Evolutionary conservation across 108 stramenopile species (phyloP).

Genomic region (Bacterosira constricta): DNA sequence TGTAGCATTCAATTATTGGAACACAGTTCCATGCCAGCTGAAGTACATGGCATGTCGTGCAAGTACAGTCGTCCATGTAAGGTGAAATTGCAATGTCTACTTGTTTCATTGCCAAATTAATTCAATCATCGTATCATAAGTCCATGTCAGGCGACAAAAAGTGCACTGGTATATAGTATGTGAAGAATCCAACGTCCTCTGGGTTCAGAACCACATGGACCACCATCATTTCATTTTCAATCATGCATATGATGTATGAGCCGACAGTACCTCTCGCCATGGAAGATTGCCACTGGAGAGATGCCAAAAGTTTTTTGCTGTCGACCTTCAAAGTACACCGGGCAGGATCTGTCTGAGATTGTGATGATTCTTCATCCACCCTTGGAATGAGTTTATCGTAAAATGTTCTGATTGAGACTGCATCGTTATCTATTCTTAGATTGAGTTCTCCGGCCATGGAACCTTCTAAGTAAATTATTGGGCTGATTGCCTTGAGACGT

Average conservation of each 20-base stretch:
- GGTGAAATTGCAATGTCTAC: too few relatives aligned
- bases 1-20: too few relatives aligned
- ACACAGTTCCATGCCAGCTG: too few relatives aligned
- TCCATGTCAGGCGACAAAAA: conserved; percentile 47
- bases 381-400: conserved; percentile 53
- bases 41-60: too few relatives aligned
- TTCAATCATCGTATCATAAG: too few relatives aligned
- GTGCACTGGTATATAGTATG: conserved; percentile 85
- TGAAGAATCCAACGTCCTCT: conserved; percentile 74
- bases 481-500: conserved; percentile 67
- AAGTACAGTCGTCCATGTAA: too few relatives aligned
- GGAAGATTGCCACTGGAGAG: conserved; percentile 82
- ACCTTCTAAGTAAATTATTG: conserved; percentile 58
- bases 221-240: conserved; percentile 85
- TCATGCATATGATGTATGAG: conserved; percentile 79
- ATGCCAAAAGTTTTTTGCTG: conserved; percentile 69
- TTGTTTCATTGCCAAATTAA: too few relatives aligned
- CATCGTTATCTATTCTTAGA: conserved; percentile 52
- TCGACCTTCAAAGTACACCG: conserved; percentile 82
- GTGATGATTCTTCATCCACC: conserved; percentile 27
- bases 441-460: conserved; percentile 56
- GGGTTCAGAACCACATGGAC: conserved; percentile 78
- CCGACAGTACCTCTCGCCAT: conserved; percentile 52
- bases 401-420: conserved; percentile 56
- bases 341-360: conserved; percentile 4